Conservation (phyloP, 108 stramenopile genomes). For the Skeletonema menzelii region DNA sequence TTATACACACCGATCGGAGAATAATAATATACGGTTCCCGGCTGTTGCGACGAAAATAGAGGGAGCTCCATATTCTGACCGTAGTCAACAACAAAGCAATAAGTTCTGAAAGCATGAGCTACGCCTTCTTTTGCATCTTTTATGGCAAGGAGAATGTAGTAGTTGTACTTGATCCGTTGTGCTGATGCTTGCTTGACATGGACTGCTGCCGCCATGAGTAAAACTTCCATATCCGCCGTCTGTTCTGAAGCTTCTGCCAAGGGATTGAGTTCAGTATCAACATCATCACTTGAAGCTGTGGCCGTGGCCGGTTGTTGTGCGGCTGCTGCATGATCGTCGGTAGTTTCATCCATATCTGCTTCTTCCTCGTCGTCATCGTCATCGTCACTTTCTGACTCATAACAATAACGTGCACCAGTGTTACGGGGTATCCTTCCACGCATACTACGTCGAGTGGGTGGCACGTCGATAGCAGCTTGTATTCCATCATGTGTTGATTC, state of each 20-base stretch:
- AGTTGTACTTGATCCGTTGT: background rate
- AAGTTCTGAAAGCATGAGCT: background rate
- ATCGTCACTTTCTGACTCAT: too few species aligned
- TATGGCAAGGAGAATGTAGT: background rate
- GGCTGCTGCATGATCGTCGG: too few species aligned
- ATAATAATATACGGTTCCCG: slow-evolving; percentile 19
- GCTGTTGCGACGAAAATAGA: slow-evolving; percentile 14
- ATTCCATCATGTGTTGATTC: too few species aligned
- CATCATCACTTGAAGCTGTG: background rate
- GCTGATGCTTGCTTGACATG: slow-evolving; percentile 3
- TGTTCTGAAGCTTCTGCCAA: background rate
- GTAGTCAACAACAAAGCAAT: slow-evolving; percentile 10
- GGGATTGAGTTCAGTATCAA: too few species aligned
- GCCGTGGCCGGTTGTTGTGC: too few species aligned
- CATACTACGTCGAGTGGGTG: too few species aligned
- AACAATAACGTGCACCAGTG: too few species aligned
- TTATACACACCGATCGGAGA: slow-evolving; percentile 20
- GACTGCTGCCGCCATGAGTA: background rate
- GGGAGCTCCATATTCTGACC: slow-evolving; percentile 36
- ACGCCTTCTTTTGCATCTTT: background rate
- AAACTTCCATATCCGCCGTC: background rate
- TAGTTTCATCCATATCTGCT: too few species aligned
- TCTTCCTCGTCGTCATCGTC: too few species aligned
- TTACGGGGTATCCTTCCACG: too few species aligned
- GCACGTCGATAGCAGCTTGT: too few species aligned